Percentiles rank a stretch among this genome's conserved stretches.
These are phyloP conservation scores for Wallacemonas sp. DNA, from an alignment of 208 protist species.

Conservation along the genomic window DNA sequence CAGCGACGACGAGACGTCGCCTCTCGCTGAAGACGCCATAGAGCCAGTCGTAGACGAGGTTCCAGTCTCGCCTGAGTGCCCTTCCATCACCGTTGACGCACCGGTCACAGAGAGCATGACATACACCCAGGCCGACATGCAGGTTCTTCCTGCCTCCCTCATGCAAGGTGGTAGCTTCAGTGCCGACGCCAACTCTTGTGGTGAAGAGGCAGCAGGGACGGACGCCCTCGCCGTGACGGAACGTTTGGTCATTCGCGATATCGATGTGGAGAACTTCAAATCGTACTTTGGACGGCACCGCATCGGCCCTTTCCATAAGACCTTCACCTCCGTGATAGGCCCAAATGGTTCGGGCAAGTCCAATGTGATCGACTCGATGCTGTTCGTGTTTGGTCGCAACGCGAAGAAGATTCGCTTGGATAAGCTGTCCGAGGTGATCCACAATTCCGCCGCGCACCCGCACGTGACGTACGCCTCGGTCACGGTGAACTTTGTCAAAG, in stretches of 20 bases:
- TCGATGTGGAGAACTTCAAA: slow-evolving; percentile 99
- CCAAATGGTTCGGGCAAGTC: slow-evolving; percentile 99
- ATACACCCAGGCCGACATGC: slow-evolving; percentile 14
- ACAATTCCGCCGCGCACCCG: slow-evolving; percentile 95
- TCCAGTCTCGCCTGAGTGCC: too few relatives aligned
- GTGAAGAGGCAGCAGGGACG: too few relatives aligned
- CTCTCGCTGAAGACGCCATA: too few relatives aligned
- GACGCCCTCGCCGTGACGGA: not conserved
- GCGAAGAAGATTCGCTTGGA: slow-evolving; percentile 98
- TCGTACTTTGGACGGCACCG: slow-evolving; percentile 97
- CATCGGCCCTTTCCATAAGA: slow-evolving; percentile 99
- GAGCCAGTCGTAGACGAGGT: too few relatives aligned
- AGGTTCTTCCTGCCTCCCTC: slow-evolving; percentile 5
- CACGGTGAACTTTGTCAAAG: slow-evolving; percentile 97
- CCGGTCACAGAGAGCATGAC: not conserved
- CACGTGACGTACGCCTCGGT: slow-evolving; percentile 94
- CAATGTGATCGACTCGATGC: slow-evolving; percentile 99
- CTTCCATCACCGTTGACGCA: not conserved
- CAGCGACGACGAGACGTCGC: too few relatives aligned
- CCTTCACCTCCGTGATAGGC: slow-evolving; percentile 99
- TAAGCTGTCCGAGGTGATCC: slow-evolving; percentile 98
- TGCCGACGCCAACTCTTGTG: not conserved
- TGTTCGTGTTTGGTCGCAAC: slow-evolving; percentile 99
- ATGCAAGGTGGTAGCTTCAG: not conserved
- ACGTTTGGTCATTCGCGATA: slow-evolving; percentile 97